phyloP scores from a whole-genome alignment of 139 green algal genomes.

The Volvox reticuliferus region DNA sequence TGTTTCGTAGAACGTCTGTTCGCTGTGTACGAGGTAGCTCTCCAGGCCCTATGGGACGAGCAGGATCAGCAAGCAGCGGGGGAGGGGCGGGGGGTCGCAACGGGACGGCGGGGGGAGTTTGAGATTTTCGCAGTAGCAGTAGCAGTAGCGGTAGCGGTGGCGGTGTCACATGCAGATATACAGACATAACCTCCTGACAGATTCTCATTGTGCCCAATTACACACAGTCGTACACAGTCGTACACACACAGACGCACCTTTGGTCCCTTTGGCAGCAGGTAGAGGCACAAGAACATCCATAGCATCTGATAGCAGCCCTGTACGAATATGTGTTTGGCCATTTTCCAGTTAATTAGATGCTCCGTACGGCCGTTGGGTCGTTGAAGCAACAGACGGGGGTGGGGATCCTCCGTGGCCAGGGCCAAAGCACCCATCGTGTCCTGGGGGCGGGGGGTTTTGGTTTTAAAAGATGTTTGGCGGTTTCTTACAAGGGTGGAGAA shows the following conservation, averaged over 20 bases:
- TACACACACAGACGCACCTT: constrained; percentile 32
- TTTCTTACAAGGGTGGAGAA: too few relatives aligned
- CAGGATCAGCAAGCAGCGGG: too few relatives aligned
- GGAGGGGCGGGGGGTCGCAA: too few relatives aligned
- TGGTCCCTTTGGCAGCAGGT: constrained; percentile 66
- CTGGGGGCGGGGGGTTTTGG: background rate
- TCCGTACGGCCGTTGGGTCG: constrained; percentile 89
- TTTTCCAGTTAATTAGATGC: constrained; percentile 88
- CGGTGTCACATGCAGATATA: too few relatives aligned
- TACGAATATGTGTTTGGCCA: constrained; percentile 94
- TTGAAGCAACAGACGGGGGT: constrained; percentile 81
- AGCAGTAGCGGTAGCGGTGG: too few relatives aligned
- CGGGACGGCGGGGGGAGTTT: too few relatives aligned
- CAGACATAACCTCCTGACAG: too few relatives aligned
- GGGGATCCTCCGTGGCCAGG: constrained; percentile 90
- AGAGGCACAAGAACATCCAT: constrained; percentile 93
- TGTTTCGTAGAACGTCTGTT: background rate
- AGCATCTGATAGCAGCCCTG: constrained; percentile 86
- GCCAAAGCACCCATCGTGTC: constrained; percentile 84
- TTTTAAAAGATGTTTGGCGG: too few relatives aligned
- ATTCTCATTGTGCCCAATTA: too few relatives aligned
- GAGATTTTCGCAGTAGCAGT: too few relatives aligned
- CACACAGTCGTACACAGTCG: too few relatives aligned
- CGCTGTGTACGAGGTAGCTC: constrained; percentile 1
- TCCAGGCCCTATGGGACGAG: constrained; percentile 26